Percentiles rank a stretch among this genome's conserved stretches.
Conservation (phyloP, 805 yeast species). For the Candida koratica region DNA sequence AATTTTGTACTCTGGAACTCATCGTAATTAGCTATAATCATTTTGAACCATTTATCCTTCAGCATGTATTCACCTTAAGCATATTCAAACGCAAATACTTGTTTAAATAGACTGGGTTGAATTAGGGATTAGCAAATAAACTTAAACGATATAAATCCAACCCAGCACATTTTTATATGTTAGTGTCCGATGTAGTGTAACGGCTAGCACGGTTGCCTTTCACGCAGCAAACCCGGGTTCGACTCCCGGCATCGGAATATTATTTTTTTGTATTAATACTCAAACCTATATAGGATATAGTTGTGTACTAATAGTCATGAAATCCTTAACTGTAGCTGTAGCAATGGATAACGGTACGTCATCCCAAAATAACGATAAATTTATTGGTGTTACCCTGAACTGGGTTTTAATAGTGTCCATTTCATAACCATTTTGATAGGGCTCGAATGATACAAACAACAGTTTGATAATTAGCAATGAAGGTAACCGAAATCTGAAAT, state of each 20-base stretch:
- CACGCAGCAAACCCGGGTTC: constrained; percentile 68
- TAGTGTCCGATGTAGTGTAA: constrained; percentile 52
- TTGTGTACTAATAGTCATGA: not conserved
- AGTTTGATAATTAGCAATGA: not conserved
- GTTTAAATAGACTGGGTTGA: no score
- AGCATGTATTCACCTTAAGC: no score
- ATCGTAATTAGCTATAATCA: no score
- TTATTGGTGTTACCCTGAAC: not conserved
- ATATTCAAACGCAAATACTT: no score
- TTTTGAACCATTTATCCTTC: no score
- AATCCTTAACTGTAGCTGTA: not conserved
- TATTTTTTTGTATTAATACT: not conserved
- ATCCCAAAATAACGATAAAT: not conserved
- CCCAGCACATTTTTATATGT: no score
- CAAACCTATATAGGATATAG: not conserved
- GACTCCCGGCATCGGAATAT: constrained; percentile 81
- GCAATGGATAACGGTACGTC: not conserved
- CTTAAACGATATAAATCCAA: no score
- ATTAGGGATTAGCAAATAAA: no score
- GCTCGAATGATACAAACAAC: not conserved
- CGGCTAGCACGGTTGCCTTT: constrained; percentile 54
- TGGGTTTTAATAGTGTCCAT: not conserved
- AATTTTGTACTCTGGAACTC: no score
- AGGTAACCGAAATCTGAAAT: not conserved
- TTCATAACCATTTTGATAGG: constrained; percentile 1